Conservation (phyloP, 2,329 filamentous ascomycete species). For the Metarhizium album region DNA sequence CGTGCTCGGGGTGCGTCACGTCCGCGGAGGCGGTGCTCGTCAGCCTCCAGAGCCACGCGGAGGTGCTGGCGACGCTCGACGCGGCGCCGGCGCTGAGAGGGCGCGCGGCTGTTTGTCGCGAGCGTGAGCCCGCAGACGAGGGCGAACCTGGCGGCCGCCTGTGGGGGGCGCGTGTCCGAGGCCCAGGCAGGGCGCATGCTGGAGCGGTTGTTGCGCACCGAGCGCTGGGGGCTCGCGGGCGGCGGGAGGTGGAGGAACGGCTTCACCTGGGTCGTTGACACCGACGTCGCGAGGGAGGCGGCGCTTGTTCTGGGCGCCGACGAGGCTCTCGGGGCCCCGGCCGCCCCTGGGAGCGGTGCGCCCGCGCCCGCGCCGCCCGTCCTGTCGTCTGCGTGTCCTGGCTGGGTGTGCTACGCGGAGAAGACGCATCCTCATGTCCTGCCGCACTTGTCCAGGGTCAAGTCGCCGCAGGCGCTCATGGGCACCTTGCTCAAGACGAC, state of each 20-base stretch:
- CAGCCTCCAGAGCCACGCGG: constrained; percentile 83
- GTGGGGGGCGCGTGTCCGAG: constrained; percentile 60
- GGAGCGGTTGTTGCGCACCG: constrained; percentile 57
- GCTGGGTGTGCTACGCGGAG: constrained; percentile 98
- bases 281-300: constrained; percentile 70
- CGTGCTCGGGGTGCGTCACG: constrained; percentile 94
- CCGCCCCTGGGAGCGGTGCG: constrained; percentile 6
- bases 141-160: constrained; percentile 80
- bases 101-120: constrained; percentile 76
- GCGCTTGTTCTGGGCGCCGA: constrained; percentile 71
- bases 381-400: constrained; percentile 83
- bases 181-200: constrained; percentile 72
- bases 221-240: constrained; percentile 54
- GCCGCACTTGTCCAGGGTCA: constrained; percentile 80
- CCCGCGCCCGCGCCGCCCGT: constrained; percentile 44
- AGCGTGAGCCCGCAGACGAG: constrained; percentile 87
- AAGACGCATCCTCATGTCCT: constrained; percentile 94
- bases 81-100: constrained; percentile 42
- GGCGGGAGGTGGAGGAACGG: constrained; percentile 64
- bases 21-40: constrained; percentile 96
- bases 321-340: constrained; percentile 42
- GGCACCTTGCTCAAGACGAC: constrained; percentile 85
- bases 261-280: constrained; percentile 87
- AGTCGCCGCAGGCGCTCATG: constrained; percentile 86
- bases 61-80: constrained; percentile 78